Percentiles rank a stretch among this genome's conserved stretches.
These are phyloP conservation scores for Xylariaceae sp. DNA, from an alignment of 2,329 filamentous ascomycete species.

Conservation along the genomic window DNA sequence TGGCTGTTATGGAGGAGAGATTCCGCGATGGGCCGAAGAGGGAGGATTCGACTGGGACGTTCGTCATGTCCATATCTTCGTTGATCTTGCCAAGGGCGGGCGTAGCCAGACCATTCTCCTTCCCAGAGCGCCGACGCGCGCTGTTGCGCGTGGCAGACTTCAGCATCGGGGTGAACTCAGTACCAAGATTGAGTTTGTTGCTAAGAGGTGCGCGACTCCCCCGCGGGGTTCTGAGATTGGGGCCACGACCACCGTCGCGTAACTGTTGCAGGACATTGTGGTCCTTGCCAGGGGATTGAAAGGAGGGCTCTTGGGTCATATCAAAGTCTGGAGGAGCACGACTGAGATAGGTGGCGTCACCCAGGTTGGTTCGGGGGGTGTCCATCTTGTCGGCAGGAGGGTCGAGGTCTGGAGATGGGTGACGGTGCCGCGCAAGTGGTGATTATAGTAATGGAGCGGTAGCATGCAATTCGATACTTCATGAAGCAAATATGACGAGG, in stretches of 20 bases:
- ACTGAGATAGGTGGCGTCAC: slow-evolving; percentile 77
- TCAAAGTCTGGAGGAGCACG: slow-evolving; percentile 67
- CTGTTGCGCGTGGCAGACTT: slow-evolving; percentile 73
- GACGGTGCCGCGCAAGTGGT: slow-evolving; percentile 10
- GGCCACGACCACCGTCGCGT: slow-evolving; percentile 60
- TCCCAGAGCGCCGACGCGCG: slow-evolving; percentile 57
- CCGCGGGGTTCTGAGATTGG: slow-evolving; percentile 69
- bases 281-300: slow-evolving; percentile 73
- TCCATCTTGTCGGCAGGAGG: slow-evolving; percentile 46
- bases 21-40: slow-evolving; percentile 63
- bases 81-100: slow-evolving; percentile 64
- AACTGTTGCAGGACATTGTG: slow-evolving; percentile 73
- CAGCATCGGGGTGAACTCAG: slow-evolving; percentile 91
- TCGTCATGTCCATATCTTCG: slow-evolving; percentile 64
- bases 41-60: slow-evolving; percentile 71
- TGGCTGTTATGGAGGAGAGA: slow-evolving; percentile 62
- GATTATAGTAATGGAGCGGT: slow-evolving; percentile 2
- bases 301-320: slow-evolving; percentile 82
- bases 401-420: slow-evolving; percentile 6
- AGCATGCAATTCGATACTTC: not conserved
- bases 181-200: slow-evolving; percentile 67
- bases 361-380: slow-evolving; percentile 79
- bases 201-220: slow-evolving; percentile 63
- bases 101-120: slow-evolving; percentile 60
- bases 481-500: not conserved